These are phyloP conservation scores for Nothophaeocryptopus gaeumannii DNA, from an alignment of 2,329 filamentous ascomycete genomes.

Conservation along the genomic window DNA sequence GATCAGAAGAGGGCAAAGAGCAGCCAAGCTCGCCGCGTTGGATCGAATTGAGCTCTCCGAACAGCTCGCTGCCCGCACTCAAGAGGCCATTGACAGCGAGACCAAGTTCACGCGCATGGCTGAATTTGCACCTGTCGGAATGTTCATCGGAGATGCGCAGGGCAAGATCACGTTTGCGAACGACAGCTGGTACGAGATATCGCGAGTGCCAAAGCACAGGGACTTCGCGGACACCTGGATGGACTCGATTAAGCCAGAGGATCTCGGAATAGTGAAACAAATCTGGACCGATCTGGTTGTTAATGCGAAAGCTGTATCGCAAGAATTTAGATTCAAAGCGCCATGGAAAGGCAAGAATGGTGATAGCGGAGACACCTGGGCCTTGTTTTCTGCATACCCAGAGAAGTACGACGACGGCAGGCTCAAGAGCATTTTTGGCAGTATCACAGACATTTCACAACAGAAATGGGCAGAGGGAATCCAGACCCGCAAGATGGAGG, in stretches of 20 bases:
- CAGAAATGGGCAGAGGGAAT: conserved; percentile 83
- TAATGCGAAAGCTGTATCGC: conserved; percentile 60
- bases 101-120: conserved; percentile 81
- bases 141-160: conserved; percentile 74
- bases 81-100: conserved; percentile 61
- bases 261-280: conserved; percentile 56
- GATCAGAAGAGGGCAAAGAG: conserved; percentile 69
- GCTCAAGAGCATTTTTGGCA: conserved; percentile 74
- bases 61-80: conserved; percentile 63
- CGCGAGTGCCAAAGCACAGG: conserved; percentile 60
- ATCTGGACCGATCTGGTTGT: conserved; percentile 65
- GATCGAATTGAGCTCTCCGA: conserved; percentile 75
- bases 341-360: conserved; percentile 60
- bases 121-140: conserved; percentile 77
- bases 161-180: conserved; percentile 78
- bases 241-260: conserved; percentile 66
- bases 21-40: conserved; percentile 69
- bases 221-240: conserved; percentile 65
- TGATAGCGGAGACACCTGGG: conserved; percentile 67
- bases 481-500: conserved; percentile 72
- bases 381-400: conserved; percentile 71
- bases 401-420: conserved; percentile 63
- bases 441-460: conserved; percentile 79
- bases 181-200: conserved; percentile 70
- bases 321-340: conserved; percentile 73